phyloP scores from a whole-genome alignment of 139 green algal species.

The Coelastrella sp. region DNA sequence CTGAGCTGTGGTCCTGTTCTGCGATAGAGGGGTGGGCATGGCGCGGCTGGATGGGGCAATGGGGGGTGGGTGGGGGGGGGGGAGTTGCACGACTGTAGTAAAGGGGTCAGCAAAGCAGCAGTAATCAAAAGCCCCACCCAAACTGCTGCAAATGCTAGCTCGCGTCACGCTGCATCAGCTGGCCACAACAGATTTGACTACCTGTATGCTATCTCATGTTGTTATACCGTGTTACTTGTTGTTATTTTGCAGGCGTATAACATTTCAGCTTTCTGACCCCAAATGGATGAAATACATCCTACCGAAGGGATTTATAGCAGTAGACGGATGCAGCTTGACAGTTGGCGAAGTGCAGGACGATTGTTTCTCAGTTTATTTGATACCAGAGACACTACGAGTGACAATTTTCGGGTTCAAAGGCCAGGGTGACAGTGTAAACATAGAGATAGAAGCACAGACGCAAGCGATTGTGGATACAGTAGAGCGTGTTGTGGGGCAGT shows the following conservation, averaged over 20 bases:
- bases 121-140: too few relatives aligned
- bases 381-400: constrained; percentile 93
- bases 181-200: background rate
- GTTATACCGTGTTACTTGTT: background rate
- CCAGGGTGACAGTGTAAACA: constrained; percentile 85
- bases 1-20: background rate
- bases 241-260: constrained; percentile 56
- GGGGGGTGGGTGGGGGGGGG: too few relatives aligned
- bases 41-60: background rate
- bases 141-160: too few relatives aligned
- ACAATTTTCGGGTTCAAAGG: constrained; percentile 82
- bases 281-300: constrained; percentile 95
- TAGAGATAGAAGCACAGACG: constrained; percentile 95
- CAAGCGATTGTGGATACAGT: constrained; percentile 96
- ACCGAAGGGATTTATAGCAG: constrained; percentile 94
- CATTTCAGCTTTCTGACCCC: constrained; percentile 73
- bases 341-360: constrained; percentile 72
- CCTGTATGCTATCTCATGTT: background rate
- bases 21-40: background rate
- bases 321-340: constrained; percentile 96
- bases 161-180: too few relatives aligned
- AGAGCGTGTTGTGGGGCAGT: constrained; percentile 82
- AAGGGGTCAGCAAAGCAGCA: background rate
- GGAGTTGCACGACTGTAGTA: background rate
- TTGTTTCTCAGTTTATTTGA: constrained; percentile 94